phyloP scores from a whole-genome alignment of 73 alveolate genomes.

The Effrenium voratum region DNA sequence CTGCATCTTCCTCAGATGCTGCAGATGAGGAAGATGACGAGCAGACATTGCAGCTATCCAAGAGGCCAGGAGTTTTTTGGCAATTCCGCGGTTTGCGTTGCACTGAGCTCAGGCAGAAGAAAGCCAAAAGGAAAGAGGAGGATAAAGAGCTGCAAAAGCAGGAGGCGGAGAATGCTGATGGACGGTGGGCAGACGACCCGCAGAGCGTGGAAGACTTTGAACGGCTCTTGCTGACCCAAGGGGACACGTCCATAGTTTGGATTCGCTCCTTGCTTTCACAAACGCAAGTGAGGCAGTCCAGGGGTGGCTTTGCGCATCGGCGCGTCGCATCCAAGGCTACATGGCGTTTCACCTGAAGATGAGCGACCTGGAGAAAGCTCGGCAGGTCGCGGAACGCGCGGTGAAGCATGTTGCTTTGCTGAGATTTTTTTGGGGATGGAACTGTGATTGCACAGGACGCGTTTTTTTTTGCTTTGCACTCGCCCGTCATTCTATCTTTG shows the following conservation, averaged over 20 bases:
- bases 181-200: slow-evolving; percentile 50
- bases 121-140: slow-evolving; percentile 60
- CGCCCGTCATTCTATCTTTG: too few relatives aligned
- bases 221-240: slow-evolving; percentile 74
- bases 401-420: slow-evolving; percentile 43
- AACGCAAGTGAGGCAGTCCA: too few relatives aligned
- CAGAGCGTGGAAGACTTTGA: slow-evolving; percentile 87
- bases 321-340: slow-evolving; percentile 41
- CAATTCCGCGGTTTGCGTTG: background rate
- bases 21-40: slow-evolving; percentile 37
- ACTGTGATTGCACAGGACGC: too few relatives aligned
- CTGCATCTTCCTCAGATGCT: slow-evolving; percentile 65
- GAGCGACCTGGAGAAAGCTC: slow-evolving; percentile 78
- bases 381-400: slow-evolving; percentile 90
- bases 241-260: slow-evolving; percentile 86
- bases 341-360: slow-evolving; percentile 83
- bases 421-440: too few relatives aligned
- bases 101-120: slow-evolving; percentile 51
- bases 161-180: slow-evolving; percentile 86
- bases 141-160: slow-evolving; percentile 57
- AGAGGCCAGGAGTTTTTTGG: background rate
- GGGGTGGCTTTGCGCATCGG: background rate
- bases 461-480: too few relatives aligned
- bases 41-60: slow-evolving; percentile 3
- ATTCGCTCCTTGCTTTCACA: slow-evolving; percentile 5